These are phyloP conservation scores for Basipetospora chlamydospora DNA, from an alignment of 2,329 filamentous ascomycete genomes.

Conservation along the genomic window DNA sequence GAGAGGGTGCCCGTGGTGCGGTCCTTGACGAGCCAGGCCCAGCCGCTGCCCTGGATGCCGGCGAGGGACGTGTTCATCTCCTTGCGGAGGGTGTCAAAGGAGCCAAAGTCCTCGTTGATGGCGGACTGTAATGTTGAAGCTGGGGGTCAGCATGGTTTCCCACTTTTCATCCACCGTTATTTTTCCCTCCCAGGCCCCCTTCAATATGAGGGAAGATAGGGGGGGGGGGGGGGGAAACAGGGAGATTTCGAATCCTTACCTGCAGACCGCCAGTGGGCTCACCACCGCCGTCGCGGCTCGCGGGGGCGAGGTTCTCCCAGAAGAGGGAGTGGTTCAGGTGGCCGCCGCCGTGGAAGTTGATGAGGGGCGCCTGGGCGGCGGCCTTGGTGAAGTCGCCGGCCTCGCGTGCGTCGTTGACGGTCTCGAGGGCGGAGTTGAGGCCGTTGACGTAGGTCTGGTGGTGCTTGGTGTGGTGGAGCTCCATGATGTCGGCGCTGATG, in stretches of 20 bases:
- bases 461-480: conserved; percentile 88
- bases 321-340: conserved; percentile 81
- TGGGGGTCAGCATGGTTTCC: too few species aligned
- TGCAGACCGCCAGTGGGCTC: conserved; percentile 48
- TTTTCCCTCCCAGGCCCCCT: too few species aligned
- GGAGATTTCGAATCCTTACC: conserved; percentile 18
- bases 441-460: conserved; percentile 88
- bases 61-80: conserved; percentile 55
- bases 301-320: conserved; percentile 67
- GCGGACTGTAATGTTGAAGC: conserved; percentile 23
- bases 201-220: too few species aligned
- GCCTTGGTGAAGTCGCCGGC: conserved; percentile 43
- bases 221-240: background rate
- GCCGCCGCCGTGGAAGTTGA: conserved; percentile 74
- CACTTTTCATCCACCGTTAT: too few species aligned
- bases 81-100: conserved; percentile 47
- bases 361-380: conserved; percentile 32
- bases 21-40: conserved; percentile 78
- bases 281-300: conserved; percentile 46
- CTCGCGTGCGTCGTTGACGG: conserved; percentile 49
- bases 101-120: conserved; percentile 54
- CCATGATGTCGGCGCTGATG: conserved; percentile 88
- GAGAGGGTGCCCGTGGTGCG: conserved; percentile 44
- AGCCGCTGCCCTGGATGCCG: conserved; percentile 72
- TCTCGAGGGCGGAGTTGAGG: conserved; percentile 67